Evolutionary conservation across 2,329 filamentous ascomycete genomes (phyloP).

Genomic region (Apiospora kogelbergensis): DNA sequence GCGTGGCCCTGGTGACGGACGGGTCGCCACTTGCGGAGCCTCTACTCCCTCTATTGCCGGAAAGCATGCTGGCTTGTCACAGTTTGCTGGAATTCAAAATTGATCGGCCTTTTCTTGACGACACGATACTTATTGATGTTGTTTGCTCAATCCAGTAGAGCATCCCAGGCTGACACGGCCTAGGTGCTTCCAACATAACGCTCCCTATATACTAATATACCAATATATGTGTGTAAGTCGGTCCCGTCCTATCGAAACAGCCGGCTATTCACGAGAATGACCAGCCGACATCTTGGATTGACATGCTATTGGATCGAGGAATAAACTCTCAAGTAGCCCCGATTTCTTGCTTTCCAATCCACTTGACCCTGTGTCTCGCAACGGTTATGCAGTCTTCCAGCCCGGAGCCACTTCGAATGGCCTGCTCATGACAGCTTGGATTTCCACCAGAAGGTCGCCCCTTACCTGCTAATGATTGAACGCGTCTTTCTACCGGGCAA

Average conservation of each 20-base stretch:
- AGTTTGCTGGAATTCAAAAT: too few relatives aligned
- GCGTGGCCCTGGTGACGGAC: neutral
- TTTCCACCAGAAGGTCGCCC: too few relatives aligned
- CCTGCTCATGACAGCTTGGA: too few relatives aligned
- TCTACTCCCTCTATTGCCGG: neutral
- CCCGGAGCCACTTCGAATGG: too few relatives aligned
- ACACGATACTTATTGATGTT: neutral
- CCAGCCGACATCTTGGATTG: too few relatives aligned
- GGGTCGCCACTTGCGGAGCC: neutral
- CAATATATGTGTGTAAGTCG: too few relatives aligned
- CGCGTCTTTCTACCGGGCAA: too few relatives aligned
- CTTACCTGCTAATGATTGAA: too few relatives aligned
- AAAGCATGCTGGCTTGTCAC: too few relatives aligned
- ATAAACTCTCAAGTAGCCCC: neutral
- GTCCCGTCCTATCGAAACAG: too few relatives aligned
- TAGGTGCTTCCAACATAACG: too few relatives aligned
- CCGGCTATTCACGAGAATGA: too few relatives aligned
- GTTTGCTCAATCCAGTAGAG: neutral
- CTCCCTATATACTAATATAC: neutral
- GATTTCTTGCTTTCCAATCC: neutral
- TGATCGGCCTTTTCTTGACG: neutral
- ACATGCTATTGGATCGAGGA: neutral
- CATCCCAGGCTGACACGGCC: neutral
- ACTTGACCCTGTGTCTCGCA: neutral
- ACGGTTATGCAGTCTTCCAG: neutral